Base-by-base conservation (phyloP, 495 filamentous ascomycete species). In the Recurvomyces mirabilis region DNA sequence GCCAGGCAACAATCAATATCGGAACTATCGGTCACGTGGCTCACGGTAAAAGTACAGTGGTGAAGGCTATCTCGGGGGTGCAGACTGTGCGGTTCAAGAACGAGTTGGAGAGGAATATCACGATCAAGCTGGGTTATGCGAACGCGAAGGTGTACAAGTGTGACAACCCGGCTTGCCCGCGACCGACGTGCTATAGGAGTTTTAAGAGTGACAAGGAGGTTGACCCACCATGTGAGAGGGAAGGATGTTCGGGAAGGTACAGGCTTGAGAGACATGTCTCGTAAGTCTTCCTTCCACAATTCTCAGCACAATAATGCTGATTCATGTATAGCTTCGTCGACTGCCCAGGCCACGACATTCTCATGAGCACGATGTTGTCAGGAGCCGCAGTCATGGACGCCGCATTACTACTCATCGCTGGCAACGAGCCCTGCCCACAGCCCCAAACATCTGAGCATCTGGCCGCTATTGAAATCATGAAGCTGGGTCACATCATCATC, bases 111-210 rank as follows among this genome's bases (percentile, higher is more conserved):
- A 74, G 91, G 53, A 98, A 98, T 60, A 98, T 98, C 59, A 98
- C 91, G 46, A 98, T 98, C 69, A 98, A 98, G 77, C 77, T 98
- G 60, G 91, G 91, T 61, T 98, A 98, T 64, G 91, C 91, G 60
- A 98, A 98, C 65, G 91, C 91, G 49, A 98, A 98, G 68, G 84
- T 98, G 67, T 98, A 98, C 77, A 88, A 95, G 74, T 98, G 91
- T 64, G 85, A 94, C 63, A 94, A 84, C 66, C 64, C 67, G 36
- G 82, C 79, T 47, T 98, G 91, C 65, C 91, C 91, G 28, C 68
- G 93, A 53, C 91, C 91, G 41, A 87, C 83, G 56, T 96, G 93
- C 71, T 98, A 87, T 68, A 79, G 84, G 64, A 94, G 87, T 66
- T 96, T 81, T 69, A 94, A 93, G 75, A 94, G 87, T 65, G 91